Base-by-base conservation (phyloP, 805 yeast species). In the Yarrowia alimentaria region DNA sequence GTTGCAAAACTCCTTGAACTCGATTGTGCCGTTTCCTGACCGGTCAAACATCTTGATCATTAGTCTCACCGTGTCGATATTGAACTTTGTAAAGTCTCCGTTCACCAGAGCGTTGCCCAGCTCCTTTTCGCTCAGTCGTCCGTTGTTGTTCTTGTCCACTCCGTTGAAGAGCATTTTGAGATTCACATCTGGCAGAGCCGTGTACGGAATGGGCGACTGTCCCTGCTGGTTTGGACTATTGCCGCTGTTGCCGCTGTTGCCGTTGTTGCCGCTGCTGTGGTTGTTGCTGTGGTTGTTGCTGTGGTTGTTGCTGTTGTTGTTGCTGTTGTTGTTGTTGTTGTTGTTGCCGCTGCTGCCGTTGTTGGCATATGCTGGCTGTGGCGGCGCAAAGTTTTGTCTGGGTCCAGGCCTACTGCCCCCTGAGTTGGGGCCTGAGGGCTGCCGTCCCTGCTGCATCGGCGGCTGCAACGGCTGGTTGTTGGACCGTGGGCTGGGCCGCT, bases 31-130 rank as follows among this genome's bases (percentile, higher is more conserved):
- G 19, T 69, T 69, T 13, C 68, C 65, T 54, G 74, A 73, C 40
- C 74, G 72, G 57, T 80, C 81, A 61, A 83, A 82, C 59, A 83
- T 64, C 60, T 76, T 73, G 54, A 82, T 76, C 83, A 83, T 81
- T 26, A 82, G 66, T 45, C 70, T 62, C 29, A 83, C 76, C 1
- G 89, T 81, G 19, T 78, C 73, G 13, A 77, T 72, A 56, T 78
- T 77, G 61, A 83, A 83, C 51, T 72, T 69, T 3, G 87, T 73
- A 51, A 79, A 79, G 62, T 82, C 87, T 52, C 80, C 78, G 60
- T 83, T 83, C 17, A 76, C 69, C 47, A 83, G 67, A 2, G 85
- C 85, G 31, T 66, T 64, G 6, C 80, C 72, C 31, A 83, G 69
- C 64, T 83, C 90, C 10, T 64, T 63, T 45, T 78, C 78, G 2